A percentile compares a stretch with the other conserved stretches of the same genome.
Evolutionary conservation across 2,329 filamentous ascomycete species (phyloP).

Genomic region (Claviceps sp.): DNA sequence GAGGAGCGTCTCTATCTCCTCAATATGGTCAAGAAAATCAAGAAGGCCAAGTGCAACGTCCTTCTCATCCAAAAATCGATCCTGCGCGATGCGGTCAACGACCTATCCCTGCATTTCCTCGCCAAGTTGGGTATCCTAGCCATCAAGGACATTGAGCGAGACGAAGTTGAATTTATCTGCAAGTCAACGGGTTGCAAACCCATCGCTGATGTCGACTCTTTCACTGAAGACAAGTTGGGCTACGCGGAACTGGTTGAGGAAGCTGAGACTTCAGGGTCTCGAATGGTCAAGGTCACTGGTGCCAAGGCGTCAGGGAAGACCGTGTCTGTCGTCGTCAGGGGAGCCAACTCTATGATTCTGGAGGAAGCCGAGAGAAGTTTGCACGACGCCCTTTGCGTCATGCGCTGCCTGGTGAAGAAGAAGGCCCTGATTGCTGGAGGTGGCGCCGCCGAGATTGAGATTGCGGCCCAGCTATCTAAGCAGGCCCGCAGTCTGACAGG

Average conservation of each 20-base stretch:
- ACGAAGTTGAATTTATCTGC: conserved; percentile 98
- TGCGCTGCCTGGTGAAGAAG: conserved; percentile 97
- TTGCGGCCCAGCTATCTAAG: conserved; percentile 73
- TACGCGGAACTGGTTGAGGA: conserved; percentile 91
- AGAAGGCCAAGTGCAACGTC: conserved; percentile 99
- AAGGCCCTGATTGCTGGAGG: conserved; percentile 97
- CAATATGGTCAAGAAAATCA: conserved; percentile 99
- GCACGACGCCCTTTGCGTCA: conserved; percentile 94
- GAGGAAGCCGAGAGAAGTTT: conserved; percentile 95
- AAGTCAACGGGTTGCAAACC: conserved; percentile 98
- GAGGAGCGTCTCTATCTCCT: conserved; percentile 96
- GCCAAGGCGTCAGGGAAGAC: conserved; percentile 78
- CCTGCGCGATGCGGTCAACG: conserved; percentile 92
- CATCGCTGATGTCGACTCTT: conserved; percentile 95
- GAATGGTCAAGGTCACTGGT: conserved; percentile 90
- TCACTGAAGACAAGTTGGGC: conserved; percentile 96
- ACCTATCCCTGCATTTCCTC: conserved; percentile 92
- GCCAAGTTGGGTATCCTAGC: conserved; percentile 92
- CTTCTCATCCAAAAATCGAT: conserved; percentile 98
- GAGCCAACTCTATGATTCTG: conserved; percentile 85
- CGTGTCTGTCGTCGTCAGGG: conserved; percentile 85
- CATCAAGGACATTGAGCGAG: conserved; percentile 95
- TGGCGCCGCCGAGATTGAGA: conserved; percentile 92
- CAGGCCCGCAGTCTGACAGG: conserved; percentile 73
- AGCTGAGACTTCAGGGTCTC: conserved; percentile 70